phyloP scores from a whole-genome alignment of 495 filamentous ascomycete species.

The Annulohypoxylon moriforme region DNA sequence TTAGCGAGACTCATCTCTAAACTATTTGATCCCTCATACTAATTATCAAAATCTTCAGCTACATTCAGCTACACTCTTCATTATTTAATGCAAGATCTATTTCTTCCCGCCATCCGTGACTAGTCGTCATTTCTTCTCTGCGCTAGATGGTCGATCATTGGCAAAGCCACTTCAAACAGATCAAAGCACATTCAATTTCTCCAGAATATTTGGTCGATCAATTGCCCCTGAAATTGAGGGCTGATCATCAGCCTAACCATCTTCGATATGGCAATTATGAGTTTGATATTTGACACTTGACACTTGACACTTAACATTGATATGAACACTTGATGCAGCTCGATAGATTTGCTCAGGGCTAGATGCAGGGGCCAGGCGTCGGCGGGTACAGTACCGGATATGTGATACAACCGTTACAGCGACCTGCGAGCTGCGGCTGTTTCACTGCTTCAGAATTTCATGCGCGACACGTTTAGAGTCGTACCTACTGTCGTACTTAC shows the following conservation, averaged over 20 bases:
- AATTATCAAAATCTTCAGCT: neutral
- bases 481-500: slow-evolving; percentile 11
- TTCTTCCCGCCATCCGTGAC: neutral
- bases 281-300: neutral
- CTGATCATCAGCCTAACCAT: slow-evolving; percentile 12
- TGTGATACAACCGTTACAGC: slow-evolving; percentile 46
- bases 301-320: slow-evolving; percentile 12
- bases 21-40: neutral
- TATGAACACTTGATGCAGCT: slow-evolving; percentile 19
- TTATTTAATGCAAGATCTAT: neutral
- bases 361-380: slow-evolving; percentile 35
- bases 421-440: slow-evolving; percentile 37
- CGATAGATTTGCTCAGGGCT: slow-evolving; percentile 28
- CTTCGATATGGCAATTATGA: slow-evolving; percentile 25
- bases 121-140: slow-evolving; percentile 3
- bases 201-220: slow-evolving; percentile 36
- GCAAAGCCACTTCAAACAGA: neutral
- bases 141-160: neutral
- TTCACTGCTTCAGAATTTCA: slow-evolving; percentile 38
- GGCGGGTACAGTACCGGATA: slow-evolving; percentile 36
- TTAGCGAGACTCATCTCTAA: neutral
- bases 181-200: slow-evolving; percentile 24
- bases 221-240: slow-evolving; percentile 24
- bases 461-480: slow-evolving; percentile 22
- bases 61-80: neutral